A percentile compares a stretch with the other conserved stretches of the same genome.
Conservation (phyloP, 371 early-diverging fungal species). For the Cokeromyces recurvatus region DNA sequence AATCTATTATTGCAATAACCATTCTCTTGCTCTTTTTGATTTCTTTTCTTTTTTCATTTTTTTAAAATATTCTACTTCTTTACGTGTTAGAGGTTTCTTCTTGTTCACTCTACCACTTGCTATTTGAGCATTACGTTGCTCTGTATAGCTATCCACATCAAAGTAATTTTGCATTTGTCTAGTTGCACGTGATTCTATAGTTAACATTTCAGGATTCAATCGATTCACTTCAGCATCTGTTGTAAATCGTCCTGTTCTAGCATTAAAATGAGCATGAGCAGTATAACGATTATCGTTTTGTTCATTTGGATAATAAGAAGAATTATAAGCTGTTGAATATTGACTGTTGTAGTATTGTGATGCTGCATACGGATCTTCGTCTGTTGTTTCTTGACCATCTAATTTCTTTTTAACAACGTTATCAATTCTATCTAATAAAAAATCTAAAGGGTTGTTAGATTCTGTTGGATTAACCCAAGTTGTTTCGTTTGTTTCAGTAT, state of each 20-base stretch:
- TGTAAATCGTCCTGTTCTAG: conserved; percentile 48
- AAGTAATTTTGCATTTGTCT: conserved; percentile 47
- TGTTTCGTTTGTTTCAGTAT: conserved; percentile 55
- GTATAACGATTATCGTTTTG: conserved; percentile 19
- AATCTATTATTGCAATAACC: conserved; percentile 27
- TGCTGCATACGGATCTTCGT: neutral
- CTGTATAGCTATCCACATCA: conserved; percentile 45
- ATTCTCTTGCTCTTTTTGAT: conserved; percentile 34
- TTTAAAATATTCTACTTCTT: conserved; percentile 40
- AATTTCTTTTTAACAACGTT: conserved; percentile 28
- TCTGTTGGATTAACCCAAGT: conserved; percentile 43
- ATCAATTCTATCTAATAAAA: conserved; percentile 40
- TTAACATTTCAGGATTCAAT: conserved; percentile 33
- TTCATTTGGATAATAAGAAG: neutral
- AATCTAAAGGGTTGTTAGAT: conserved; percentile 22
- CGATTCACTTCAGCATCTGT: conserved; percentile 31
- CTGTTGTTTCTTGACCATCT: conserved; percentile 11
- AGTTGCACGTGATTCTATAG: conserved; percentile 34
- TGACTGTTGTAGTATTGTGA: neutral
- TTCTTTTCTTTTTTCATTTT: conserved; percentile 42
- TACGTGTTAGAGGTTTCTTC: conserved; percentile 31
- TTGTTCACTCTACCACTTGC: conserved; percentile 9
- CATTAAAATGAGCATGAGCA: conserved; percentile 46
- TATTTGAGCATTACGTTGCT: conserved; percentile 23
- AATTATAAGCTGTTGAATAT: neutral